Conservation (phyloP, 2,329 filamentous ascomycete genomes). For the Calonectria multiphialidica region DNA sequence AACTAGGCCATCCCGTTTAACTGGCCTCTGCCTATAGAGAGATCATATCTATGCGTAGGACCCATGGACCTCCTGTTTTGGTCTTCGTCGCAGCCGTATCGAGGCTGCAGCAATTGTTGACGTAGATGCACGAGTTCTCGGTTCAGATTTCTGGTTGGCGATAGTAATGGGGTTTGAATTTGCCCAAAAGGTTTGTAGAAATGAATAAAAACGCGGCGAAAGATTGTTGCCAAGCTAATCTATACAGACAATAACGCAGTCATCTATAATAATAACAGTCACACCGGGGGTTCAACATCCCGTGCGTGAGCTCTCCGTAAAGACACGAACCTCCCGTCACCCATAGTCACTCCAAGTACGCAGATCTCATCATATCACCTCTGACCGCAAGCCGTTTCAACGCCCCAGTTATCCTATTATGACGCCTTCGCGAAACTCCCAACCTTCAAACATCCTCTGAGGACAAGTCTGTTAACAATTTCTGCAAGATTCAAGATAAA, state of each 20-base stretch:
- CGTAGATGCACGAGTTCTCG: too few relatives aligned
- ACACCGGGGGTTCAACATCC: background rate
- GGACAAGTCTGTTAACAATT: background rate
- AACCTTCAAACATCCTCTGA: background rate
- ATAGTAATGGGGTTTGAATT: background rate
- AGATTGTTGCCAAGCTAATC: background rate
- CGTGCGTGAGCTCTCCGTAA: background rate
- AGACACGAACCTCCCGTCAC: background rate
- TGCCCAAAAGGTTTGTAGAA: background rate
- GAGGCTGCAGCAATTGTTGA: background rate
- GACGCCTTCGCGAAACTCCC: constrained; percentile 6
- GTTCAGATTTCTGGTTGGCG: too few relatives aligned
- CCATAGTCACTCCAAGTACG: background rate
- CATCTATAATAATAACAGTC: background rate
- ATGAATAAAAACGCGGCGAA: background rate
- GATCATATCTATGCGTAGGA: too few relatives aligned
- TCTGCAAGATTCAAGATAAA: background rate
- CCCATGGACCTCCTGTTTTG: too few relatives aligned
- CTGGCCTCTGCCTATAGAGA: too few relatives aligned
- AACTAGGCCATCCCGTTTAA: too few relatives aligned
- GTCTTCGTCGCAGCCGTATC: too few relatives aligned
- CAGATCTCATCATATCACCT: background rate
- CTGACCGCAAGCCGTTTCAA: background rate
- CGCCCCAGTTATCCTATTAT: constrained; percentile 12
- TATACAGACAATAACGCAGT: background rate